These are phyloP conservation scores for Amylocystis lapponica DNA, from an alignment of 768 basidiomycete species.

Conservation along the genomic window DNA sequence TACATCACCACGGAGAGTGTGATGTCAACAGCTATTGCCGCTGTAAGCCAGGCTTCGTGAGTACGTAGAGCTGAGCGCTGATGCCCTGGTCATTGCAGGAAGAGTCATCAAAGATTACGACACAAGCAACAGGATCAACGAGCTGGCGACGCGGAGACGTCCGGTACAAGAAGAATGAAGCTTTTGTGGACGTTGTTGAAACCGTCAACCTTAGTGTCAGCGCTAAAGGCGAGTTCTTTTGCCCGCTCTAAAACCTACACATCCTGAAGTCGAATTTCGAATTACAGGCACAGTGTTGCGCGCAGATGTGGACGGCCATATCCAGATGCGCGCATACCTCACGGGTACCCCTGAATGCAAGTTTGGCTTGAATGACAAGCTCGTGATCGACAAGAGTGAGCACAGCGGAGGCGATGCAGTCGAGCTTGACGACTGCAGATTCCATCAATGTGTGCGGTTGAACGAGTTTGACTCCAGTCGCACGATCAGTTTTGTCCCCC, in stretches of 20 bases:
- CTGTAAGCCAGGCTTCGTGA: constrained; percentile 43
- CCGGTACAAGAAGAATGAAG: constrained; percentile 99
- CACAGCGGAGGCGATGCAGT: constrained; percentile 67
- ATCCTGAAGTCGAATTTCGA: not conserved
- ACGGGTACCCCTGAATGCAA: constrained; percentile 98
- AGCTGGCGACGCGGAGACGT: constrained; percentile 95
- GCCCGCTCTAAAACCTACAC: not conserved
- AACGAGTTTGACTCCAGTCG: constrained; percentile 92
- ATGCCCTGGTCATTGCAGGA: constrained; percentile 49
- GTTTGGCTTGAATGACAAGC: constrained; percentile 97
- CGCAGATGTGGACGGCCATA: constrained; percentile 97
- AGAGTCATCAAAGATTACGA: constrained; percentile 95
- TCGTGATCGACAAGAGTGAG: constrained; percentile 86
- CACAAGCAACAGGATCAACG: constrained; percentile 93
- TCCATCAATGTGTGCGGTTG: constrained; percentile 96
- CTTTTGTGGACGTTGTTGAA: constrained; percentile 99
- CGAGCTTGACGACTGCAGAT: constrained; percentile 95
- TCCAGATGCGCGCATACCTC: constrained; percentile 96
- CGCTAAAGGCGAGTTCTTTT: constrained; percentile 66
- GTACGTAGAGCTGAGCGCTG: no score
- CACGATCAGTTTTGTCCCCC: constrained; percentile 95
- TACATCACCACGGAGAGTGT: constrained; percentile 99
- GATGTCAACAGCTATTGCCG: constrained; percentile 76
- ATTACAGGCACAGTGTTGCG: constrained; percentile 73
- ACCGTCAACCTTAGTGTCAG: constrained; percentile 96